Conservation (phyloP, 208 protist species). For the Trypanosoma mega region DNA sequence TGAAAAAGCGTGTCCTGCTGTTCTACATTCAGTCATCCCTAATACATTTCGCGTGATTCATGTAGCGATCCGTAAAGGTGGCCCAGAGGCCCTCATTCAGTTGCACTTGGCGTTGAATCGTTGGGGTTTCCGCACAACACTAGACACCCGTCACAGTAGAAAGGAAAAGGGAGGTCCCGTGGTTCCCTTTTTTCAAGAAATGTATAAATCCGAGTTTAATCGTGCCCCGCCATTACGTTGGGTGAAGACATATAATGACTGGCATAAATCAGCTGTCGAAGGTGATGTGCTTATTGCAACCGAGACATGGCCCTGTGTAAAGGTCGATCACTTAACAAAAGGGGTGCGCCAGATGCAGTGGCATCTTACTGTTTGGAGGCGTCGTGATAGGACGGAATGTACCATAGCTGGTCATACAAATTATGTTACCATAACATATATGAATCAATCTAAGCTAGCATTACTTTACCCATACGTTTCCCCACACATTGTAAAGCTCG, state of each 20-base stretch:
- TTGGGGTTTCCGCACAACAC: constrained; percentile 28
- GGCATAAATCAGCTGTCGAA: constrained; percentile 12
- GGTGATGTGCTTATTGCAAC: constrained; percentile 33
- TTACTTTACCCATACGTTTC: constrained; percentile 32
- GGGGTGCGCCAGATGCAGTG: constrained; percentile 31
- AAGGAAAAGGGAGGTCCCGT: constrained; percentile 25
- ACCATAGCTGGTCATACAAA: constrained; percentile 29
- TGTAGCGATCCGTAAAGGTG: constrained; percentile 29
- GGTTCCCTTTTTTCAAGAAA: constrained; percentile 20
- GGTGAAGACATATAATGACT: constrained; percentile 25
- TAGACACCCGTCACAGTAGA: constrained; percentile 19
- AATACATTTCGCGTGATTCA: constrained; percentile 22
- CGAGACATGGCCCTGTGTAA: constrained; percentile 28
- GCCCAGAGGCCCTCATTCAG: constrained; percentile 34
- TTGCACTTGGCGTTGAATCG: constrained; percentile 20
- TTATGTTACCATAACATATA: constrained; percentile 26
- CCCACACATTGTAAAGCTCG: constrained; percentile 26
- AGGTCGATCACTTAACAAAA: neutral
- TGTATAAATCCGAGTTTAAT: constrained; percentile 14
- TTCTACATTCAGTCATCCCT: constrained; percentile 21
- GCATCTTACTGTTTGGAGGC: constrained; percentile 32
- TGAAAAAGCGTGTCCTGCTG: constrained; percentile 16
- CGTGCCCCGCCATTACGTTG: constrained; percentile 21
- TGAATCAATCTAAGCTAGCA: constrained; percentile 23
- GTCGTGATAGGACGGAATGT: constrained; percentile 10